A percentile compares a stretch with the other conserved stretches of the same genome.
phyloP scores from a whole-genome alignment of 1,284 basidiomycete genomes.

The Ceraceosorus guamensis region DNA sequence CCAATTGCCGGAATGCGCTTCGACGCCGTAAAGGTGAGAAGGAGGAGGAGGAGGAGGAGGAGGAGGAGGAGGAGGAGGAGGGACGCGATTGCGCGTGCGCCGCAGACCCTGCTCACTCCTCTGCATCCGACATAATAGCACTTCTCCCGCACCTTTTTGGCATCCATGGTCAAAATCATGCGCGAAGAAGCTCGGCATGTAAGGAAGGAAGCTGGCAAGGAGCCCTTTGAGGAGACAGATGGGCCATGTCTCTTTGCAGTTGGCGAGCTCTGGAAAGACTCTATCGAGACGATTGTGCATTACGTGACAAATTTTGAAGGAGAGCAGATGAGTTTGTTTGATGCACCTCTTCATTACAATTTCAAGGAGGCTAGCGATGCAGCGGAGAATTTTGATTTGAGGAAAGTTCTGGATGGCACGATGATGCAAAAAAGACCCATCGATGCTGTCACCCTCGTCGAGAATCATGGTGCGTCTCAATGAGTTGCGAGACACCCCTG shows the following conservation, averaged over 20 bases:
- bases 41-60: too few species aligned
- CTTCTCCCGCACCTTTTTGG: slow-evolving; percentile 34
- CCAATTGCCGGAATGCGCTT: slow-evolving; percentile 37
- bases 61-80: too few species aligned
- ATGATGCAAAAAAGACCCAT: slow-evolving; percentile 55
- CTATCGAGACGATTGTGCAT: slow-evolving; percentile 22
- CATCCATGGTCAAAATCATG: slow-evolving; percentile 56
- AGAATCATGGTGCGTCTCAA: slow-evolving; percentile 50
- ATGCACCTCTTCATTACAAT: slow-evolving; percentile 57
- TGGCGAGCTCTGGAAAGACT: slow-evolving; percentile 40
- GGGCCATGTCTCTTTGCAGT: slow-evolving; percentile 31
- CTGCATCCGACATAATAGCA: slow-evolving; percentile 18
- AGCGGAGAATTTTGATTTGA: slow-evolving; percentile 53
- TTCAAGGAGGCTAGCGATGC: slow-evolving; percentile 56
- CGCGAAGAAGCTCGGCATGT: slow-evolving; percentile 46
- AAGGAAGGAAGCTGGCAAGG: slow-evolving; percentile 22
- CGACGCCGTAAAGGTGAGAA: slow-evolving; percentile 36
- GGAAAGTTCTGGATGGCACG: slow-evolving; percentile 57
- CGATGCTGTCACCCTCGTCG: slow-evolving; percentile 58
- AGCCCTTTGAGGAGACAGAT: slow-evolving; percentile 25
- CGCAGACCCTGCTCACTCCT: too few species aligned
- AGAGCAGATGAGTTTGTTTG: slow-evolving; percentile 56
- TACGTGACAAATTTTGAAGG: slow-evolving; percentile 51
- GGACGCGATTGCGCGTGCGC: too few species aligned
- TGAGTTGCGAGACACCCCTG: neutral